Evolutionary conservation across 2,329 filamentous ascomycete genomes (phyloP).

Genomic region (Ascochyta viciae-villosae): DNA sequence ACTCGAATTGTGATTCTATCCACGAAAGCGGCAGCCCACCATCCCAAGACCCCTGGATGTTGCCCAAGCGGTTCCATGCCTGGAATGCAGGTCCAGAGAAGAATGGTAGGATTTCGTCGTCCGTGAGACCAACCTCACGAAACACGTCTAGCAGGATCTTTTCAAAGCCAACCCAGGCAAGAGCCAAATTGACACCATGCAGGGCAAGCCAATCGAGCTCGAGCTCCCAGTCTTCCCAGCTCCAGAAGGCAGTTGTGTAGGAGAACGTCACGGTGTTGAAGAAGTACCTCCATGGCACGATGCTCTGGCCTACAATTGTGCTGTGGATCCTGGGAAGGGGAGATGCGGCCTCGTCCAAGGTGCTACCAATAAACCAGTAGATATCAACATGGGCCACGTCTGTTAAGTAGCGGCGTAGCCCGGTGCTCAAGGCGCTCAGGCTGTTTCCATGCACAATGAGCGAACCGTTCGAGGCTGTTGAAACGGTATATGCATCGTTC

Average conservation of each 20-base stretch:
- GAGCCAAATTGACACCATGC: conserved; percentile 59
- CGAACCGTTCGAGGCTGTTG: conserved; percentile 20
- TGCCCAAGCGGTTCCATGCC: conserved; percentile 63
- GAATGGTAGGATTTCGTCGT: conserved; percentile 55
- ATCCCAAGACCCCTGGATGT: conserved; percentile 61
- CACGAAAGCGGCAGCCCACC: conserved; percentile 54
- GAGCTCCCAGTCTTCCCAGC: conserved; percentile 62
- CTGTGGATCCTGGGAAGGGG: conserved; percentile 39
- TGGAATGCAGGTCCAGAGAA: conserved; percentile 61
- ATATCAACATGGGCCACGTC: conserved; percentile 55
- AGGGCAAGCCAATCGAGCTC: conserved; percentile 62
- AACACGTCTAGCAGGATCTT: conserved; percentile 60
- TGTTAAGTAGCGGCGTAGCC: conserved; percentile 53
- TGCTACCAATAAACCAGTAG: conserved; percentile 57
- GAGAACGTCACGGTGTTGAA: conserved; percentile 62
- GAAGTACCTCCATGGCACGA: conserved; percentile 58
- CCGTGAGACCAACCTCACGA: conserved; percentile 53
- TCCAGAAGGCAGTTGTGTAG: conserved; percentile 60
- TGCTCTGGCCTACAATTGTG: conserved; percentile 51
- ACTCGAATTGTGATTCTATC: conserved; percentile 57
- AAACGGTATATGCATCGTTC: conserved; percentile 23
- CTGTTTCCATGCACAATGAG: conserved; percentile 28
- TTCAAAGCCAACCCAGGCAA: conserved; percentile 61
- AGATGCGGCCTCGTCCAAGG: conserved; percentile 44
- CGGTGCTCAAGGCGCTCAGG: conserved; percentile 26